A percentile compares a stretch with the other conserved stretches of the same genome.
Evolutionary conservation across 1,284 basidiomycete genomes (phyloP).

Genomic region (Exsudoporus floridanus): DNA sequence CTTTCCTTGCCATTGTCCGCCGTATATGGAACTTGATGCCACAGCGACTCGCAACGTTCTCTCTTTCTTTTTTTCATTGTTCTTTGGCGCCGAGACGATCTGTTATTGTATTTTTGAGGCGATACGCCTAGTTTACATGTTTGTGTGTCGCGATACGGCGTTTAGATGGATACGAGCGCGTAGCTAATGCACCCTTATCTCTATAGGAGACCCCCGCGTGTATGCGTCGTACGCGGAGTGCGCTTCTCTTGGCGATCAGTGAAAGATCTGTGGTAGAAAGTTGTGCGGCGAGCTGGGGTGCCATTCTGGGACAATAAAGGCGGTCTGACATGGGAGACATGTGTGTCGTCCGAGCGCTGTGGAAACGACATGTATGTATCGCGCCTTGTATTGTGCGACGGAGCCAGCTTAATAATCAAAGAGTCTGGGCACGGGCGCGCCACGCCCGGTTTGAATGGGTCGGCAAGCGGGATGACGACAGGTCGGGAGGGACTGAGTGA

Average conservation of each 20-base stretch:
- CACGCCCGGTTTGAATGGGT: neutral
- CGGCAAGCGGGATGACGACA: conserved; percentile 8
- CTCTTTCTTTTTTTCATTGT: conserved; percentile 15
- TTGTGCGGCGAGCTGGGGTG: conserved; percentile 41
- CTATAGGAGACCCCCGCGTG: conserved; percentile 18
- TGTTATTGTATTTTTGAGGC: conserved; percentile 14
- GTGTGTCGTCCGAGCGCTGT: too few relatives aligned
- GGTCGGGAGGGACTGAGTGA: too few relatives aligned
- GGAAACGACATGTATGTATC: too few relatives aligned
- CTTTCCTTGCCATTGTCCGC: conserved; percentile 27
- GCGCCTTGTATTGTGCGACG: too few relatives aligned
- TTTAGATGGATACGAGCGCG: neutral
- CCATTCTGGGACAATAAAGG: conserved; percentile 7
- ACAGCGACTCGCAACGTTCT: neutral
- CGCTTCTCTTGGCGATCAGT: conserved; percentile 39
- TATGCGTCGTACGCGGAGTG: conserved; percentile 40
- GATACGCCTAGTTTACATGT: conserved; percentile 10
- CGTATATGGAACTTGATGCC: conserved; percentile 11
- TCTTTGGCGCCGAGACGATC: conserved; percentile 3
- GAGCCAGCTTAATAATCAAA: neutral
- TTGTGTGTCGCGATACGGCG: conserved; percentile 7
- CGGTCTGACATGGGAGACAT: too few relatives aligned
- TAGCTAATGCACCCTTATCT: conserved; percentile 9
- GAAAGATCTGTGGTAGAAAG: conserved; percentile 48
- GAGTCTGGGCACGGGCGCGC: neutral